Evolutionary conservation across 148 eudicot genomes (phyloP).

Genomic region (Selenicereus undatus): DNA sequence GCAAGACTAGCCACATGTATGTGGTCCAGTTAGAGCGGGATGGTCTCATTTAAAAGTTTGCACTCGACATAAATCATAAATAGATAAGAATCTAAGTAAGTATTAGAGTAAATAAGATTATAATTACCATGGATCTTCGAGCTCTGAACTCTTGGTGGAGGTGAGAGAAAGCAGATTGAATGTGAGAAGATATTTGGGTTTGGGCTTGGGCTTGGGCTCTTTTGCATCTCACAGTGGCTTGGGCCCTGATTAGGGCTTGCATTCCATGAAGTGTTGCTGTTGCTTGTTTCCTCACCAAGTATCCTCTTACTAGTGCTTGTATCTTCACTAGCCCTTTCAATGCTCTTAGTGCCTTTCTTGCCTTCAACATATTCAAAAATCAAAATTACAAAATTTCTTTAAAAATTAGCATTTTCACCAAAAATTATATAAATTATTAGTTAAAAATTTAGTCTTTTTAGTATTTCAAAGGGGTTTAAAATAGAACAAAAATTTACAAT

Average conservation of each 20-base stretch:
- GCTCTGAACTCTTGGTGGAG: conserved; percentile 25
- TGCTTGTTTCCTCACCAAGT: conserved; percentile 77
- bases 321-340: conserved; percentile 71
- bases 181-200: neutral
- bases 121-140: conserved; percentile 41
- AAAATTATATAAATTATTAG: no score
- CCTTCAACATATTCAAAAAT: conserved; percentile 25
- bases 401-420: neutral
- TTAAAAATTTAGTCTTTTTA: no score
- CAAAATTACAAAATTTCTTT: neutral
- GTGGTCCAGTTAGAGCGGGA: neutral
- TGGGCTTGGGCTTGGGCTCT: conserved; percentile 25
- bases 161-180: neutral
- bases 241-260: conserved; percentile 77
- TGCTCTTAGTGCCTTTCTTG: conserved; percentile 76
- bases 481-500: no score
- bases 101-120: neutral
- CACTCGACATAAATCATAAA: no score
- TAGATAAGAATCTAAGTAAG: no score
- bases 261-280: conserved; percentile 69
- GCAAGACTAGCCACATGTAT: neutral
- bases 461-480: no score
- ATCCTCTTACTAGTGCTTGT: conserved; percentile 82
- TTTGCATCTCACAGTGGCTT: conserved; percentile 61
- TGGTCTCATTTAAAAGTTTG: neutral